Conservation (phyloP, 306 rosid species). For the Pachyrhizus erosus region DNA sequence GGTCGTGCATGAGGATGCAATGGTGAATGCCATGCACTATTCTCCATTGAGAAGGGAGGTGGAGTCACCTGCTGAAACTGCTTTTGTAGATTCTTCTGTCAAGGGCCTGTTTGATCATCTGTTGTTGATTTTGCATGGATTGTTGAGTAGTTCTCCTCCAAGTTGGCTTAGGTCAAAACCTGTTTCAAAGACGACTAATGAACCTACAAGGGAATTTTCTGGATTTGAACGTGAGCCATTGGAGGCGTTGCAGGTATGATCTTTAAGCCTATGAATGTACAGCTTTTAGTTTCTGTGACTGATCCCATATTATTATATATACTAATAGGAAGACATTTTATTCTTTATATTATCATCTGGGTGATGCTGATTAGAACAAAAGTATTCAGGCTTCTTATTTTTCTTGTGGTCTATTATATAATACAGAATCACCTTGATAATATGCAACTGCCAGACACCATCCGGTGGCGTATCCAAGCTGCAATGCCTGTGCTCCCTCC, state of each 20-base stretch:
- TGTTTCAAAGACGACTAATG: constrained; percentile 58
- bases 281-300: constrained; percentile 24
- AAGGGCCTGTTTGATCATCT: constrained; percentile 76
- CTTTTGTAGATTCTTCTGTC: constrained; percentile 56
- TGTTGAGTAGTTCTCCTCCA: constrained; percentile 78
- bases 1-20: constrained; percentile 79
- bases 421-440: constrained; percentile 76
- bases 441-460: constrained; percentile 81
- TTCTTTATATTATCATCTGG: constrained; percentile 18
- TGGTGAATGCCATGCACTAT: constrained; percentile 46
- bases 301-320: not conserved
- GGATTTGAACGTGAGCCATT: constrained; percentile 75
- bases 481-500: constrained; percentile 83
- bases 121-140: constrained; percentile 83
- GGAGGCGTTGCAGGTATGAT: constrained; percentile 82
- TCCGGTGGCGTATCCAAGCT: constrained; percentile 90
- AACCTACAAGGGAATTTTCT: constrained; percentile 56
- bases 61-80: constrained; percentile 65
- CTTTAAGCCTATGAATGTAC: constrained; percentile 23
- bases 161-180: constrained; percentile 76
- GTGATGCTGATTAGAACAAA: not conserved
- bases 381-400: not conserved
- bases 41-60: constrained; percentile 64
- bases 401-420: constrained; percentile 33
- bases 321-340: not conserved